Conservation (phyloP, 805 yeast genomes). For the Isabelozyma pseudorhagii region DNA sequence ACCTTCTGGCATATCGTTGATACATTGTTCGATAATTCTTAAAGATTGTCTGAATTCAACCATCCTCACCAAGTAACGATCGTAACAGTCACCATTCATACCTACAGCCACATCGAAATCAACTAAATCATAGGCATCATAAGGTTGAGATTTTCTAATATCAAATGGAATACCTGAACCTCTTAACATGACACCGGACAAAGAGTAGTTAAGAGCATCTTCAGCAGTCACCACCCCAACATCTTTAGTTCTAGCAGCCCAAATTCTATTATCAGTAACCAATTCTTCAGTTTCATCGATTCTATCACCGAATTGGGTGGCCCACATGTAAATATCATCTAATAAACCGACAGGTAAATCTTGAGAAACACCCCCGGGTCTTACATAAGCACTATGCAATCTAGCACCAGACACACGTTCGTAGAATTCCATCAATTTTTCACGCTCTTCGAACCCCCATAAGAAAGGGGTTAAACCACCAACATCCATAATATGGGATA, state of each 20-base stretch:
- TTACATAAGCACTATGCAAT: slow-evolving; percentile 80
- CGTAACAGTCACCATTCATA: slow-evolving; percentile 85
- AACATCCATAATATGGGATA: slow-evolving; percentile 90
- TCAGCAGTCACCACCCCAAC: slow-evolving; percentile 82
- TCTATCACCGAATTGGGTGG: slow-evolving; percentile 92
- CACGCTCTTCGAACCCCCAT: slow-evolving; percentile 95
- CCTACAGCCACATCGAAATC: slow-evolving; percentile 90
- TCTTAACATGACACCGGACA: slow-evolving; percentile 87
- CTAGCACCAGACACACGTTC: slow-evolving; percentile 91
- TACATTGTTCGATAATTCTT: slow-evolving; percentile 85
- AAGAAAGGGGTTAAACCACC: slow-evolving; percentile 91
- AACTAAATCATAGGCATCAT: slow-evolving; percentile 83
- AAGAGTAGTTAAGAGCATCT: slow-evolving; percentile 77
- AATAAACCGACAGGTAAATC: slow-evolving; percentile 82
- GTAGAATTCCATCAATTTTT: slow-evolving; percentile 87
- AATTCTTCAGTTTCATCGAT: slow-evolving; percentile 87
- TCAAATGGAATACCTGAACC: slow-evolving; percentile 89
- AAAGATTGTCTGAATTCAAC: slow-evolving; percentile 89
- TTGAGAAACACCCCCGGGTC: slow-evolving; percentile 92
- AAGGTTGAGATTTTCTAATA: slow-evolving; percentile 81
- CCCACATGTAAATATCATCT: slow-evolving; percentile 94
- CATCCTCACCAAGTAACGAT: slow-evolving; percentile 85
- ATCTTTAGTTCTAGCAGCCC: slow-evolving; percentile 83
- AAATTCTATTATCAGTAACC: slow-evolving; percentile 85
- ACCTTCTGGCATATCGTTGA: slow-evolving; percentile 89